Base-by-base conservation (phyloP, 352 stramenopile genomes). In the Phytophthora citricola region DNA sequence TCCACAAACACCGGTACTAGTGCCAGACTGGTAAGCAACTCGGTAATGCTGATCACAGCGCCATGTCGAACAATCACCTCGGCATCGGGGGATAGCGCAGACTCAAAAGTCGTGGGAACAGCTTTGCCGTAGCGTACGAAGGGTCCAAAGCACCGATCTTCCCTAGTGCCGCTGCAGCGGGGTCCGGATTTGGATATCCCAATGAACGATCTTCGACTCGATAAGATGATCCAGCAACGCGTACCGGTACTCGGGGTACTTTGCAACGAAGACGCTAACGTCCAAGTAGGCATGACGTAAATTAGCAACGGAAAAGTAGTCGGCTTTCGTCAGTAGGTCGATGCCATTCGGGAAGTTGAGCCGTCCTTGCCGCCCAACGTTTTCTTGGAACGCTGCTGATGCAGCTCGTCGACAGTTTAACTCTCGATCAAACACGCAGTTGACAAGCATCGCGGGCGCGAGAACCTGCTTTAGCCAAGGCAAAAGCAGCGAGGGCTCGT, bases 331-430 rank as follows among this genome's bases (percentile, higher is more conserved):
- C 17, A 99, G 82, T 47, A 99, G 90, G 14, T 96, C 92, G 49
- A 99, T 99, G 0, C 98, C 97, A 64, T 99, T 87, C 3, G 94
- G 91, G 76, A 99, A 99, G 60, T 98, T 99, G 1, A 82, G 70
- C 1, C 84, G 75, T 26, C 90, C 91, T 71, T 98, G 90, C 0
- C 93, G 83, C 4, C 95, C 95, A 41, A 98, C 92, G 54, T 90
- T 96, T 61, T 98, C 94, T 75, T 99, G 98, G 71, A 99, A 99
- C 0, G 97, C 97, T 5, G 98, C 98, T 26, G 96, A 98, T 20
- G 97, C 97, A 10, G 98, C 98, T n/a, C 98, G 89, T 31, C 98
- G 90, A 60, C 97, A 99, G 73, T 99, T 99, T 6, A 99, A 85
- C 68, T 99, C 98, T 15, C 97, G 86, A 81, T 99, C 98, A 78